These are phyloP conservation scores for Mariannaea sp. DNA, from an alignment of 2,329 filamentous ascomycete genomes.

Conservation along the genomic window DNA sequence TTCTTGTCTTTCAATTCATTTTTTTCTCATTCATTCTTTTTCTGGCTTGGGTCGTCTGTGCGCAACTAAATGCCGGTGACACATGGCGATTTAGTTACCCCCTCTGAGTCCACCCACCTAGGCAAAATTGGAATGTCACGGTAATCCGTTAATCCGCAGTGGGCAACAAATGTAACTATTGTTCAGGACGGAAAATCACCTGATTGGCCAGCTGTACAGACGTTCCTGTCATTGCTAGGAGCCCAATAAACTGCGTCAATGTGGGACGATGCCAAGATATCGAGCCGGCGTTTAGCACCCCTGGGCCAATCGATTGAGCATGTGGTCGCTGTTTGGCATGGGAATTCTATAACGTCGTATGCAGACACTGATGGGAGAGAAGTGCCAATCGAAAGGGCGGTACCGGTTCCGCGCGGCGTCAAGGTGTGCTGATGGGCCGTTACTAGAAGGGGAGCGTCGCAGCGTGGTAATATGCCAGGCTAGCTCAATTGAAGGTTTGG, in stretches of 20 bases:
- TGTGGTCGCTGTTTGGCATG: slow-evolving; percentile 29
- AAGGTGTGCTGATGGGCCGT: not conserved
- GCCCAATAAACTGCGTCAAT: slow-evolving; percentile 17
- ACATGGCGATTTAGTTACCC: not conserved
- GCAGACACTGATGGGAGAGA: no score
- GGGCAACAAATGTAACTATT: not conserved
- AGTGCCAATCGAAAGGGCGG: slow-evolving; percentile 15
- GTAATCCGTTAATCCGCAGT: no score
- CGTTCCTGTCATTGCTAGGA: slow-evolving; percentile 26
- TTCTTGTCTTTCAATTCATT: no score
- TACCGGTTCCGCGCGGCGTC: slow-evolving; percentile 3
- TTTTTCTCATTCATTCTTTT: no score
- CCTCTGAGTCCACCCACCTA: no score
- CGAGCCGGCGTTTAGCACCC: slow-evolving; percentile 10
- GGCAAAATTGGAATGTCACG: no score
- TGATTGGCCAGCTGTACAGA: slow-evolving; percentile 5
- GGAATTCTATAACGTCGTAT: no score
- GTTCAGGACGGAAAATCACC: slow-evolving; percentile 5
- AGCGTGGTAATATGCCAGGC: slow-evolving; percentile 1
- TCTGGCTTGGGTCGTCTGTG: slow-evolving; percentile 9
- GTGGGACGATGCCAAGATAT: slow-evolving; percentile 30
- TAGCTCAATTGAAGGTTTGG: no score
- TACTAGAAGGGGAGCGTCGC: not conserved
- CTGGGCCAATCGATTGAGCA: slow-evolving; percentile 32
- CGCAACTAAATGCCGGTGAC: slow-evolving; percentile 3